Base-by-base conservation (phyloP, 208 protist genomes). In the Trypanosoma avium region DNA sequence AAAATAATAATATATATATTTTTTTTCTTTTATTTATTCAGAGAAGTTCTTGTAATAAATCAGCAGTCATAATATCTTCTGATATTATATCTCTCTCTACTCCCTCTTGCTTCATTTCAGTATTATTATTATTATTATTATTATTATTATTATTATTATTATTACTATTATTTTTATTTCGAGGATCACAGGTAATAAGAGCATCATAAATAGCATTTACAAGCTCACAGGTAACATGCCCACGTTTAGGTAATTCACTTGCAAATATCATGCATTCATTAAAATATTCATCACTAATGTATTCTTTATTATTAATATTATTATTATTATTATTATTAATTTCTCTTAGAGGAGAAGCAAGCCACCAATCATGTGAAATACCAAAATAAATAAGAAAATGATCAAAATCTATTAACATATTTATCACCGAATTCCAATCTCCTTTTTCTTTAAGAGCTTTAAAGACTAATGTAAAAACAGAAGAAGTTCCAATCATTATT, bases 321-420 rank as follows among this genome's bases (percentile, higher is more conserved):
- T n/a, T n/a, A n/a, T n/a, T n/a, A n/a, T n/a, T n/a, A n/a, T n/a
- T n/a, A n/a, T n/a, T n/a, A n/a, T n/a, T n/a, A n/a, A n/a, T n/a
- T n/a, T n/a, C n/a, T n/a, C n/a, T n/a, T n/a, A 69, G 54, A 24
- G 42, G 42, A 10, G 45, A 55, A 19, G 38, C 6, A 21, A 61
- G 30, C 63, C 64, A 79, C 33, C 46, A 79, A 0, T 79, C 61
- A 19, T 48, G 42, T 6, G 75, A 30, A 27, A 89, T 70, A 12
- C 73, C 77, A 61, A 85, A 76, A 47, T 71, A 62, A 33, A 71
- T 60, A 40, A 80, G 77, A 21, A 85, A 75, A 13, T 60, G 49
- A 12, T 80, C 67, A 67, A 71, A 89, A 26, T 78, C 68, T 21
- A 68, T 35, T 26, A 77, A 48, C 6, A 86, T 57, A 13, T 10